These are phyloP conservation scores for Cytospora schulzeri DNA, from an alignment of 2,329 filamentous ascomycete species.

Conservation along the genomic window DNA sequence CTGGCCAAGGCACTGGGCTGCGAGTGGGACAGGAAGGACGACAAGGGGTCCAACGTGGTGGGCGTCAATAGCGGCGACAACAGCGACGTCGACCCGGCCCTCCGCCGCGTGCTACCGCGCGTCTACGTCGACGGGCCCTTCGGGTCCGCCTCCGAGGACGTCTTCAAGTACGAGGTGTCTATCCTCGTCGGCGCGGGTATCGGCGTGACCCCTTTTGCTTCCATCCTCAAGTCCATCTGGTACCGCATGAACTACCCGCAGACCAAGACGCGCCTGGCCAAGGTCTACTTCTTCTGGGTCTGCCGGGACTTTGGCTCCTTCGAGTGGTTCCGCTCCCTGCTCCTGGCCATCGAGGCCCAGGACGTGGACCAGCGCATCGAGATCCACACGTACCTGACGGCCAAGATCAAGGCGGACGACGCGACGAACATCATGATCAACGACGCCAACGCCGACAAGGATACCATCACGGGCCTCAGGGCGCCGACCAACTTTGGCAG, in stretches of 20 bases:
- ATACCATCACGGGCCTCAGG: slow-evolving; percentile 80
- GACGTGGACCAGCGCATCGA: slow-evolving; percentile 83
- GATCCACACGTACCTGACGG: slow-evolving; percentile 86
- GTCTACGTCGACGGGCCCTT: slow-evolving; percentile 86
- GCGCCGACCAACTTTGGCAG: slow-evolving; percentile 84
- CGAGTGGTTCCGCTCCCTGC: slow-evolving; percentile 84
- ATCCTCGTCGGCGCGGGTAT: slow-evolving; percentile 82
- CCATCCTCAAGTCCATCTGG: slow-evolving; percentile 89
- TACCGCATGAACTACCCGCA: slow-evolving; percentile 89
- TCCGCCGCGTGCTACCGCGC: slow-evolving; percentile 73
- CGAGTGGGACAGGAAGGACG: slow-evolving; percentile 63
- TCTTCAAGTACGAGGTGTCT: slow-evolving; percentile 84
- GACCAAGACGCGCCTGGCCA: slow-evolving; percentile 75
- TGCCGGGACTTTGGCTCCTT: slow-evolving; percentile 86
- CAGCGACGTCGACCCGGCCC: slow-evolving; percentile 65
- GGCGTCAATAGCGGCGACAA: slow-evolving; percentile 61
- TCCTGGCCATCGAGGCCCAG: slow-evolving; percentile 83
- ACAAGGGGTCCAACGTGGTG: slow-evolving; percentile 65
- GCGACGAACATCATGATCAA: slow-evolving; percentile 94
- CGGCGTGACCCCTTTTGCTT: slow-evolving; percentile 83
- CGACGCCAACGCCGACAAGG: slow-evolving; percentile 80
- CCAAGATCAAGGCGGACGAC: slow-evolving; percentile 83
- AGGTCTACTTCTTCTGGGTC: slow-evolving; percentile 94
- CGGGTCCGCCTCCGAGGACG: slow-evolving; percentile 82
- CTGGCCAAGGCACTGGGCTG: slow-evolving; percentile 74